Percentiles rank a stretch among this genome's conserved stretches.
These are phyloP conservation scores for Trichoderma simmonsii DNA, from an alignment of 2,329 filamentous ascomycete genomes.

Conservation along the genomic window DNA sequence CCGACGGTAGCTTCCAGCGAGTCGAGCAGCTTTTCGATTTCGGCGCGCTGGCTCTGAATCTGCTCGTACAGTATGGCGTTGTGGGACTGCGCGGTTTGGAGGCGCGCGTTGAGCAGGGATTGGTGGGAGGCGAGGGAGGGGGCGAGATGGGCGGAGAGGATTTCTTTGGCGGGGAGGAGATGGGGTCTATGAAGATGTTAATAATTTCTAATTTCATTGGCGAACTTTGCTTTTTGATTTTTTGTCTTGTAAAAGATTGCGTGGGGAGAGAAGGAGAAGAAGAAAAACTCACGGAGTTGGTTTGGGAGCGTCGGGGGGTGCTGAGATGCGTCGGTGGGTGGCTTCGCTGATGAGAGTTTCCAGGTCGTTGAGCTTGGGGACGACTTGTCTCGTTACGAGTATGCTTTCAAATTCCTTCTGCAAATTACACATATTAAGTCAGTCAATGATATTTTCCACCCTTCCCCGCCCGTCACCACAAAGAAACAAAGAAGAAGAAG, in stretches of 20 bases:
- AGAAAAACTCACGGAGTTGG: conserved; percentile 44
- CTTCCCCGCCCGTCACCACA: too few species aligned
- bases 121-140: conserved; percentile 53
- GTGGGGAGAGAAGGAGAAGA: neutral
- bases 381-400: conserved; percentile 49
- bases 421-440: neutral
- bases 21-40: conserved; percentile 50
- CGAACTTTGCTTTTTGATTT: neutral
- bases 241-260: neutral
- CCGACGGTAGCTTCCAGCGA: conserved; percentile 50
- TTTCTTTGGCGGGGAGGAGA: conserved; percentile 49
- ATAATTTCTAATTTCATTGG: neutral
- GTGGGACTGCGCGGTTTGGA: conserved; percentile 55
- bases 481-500: neutral
- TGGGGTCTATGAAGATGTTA: conserved; percentile 44
- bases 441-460: neutral
- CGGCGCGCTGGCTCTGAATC: conserved; percentile 51
- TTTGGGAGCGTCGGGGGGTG: conserved; percentile 25
- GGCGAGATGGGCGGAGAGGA: conserved; percentile 54
- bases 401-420: conserved; percentile 58
- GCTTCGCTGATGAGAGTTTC: conserved; percentile 55
- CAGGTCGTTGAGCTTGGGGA: conserved; percentile 57
- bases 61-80: conserved; percentile 54
- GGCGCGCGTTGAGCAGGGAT: conserved; percentile 53
- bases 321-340: conserved; percentile 27